Evolutionary conservation across 148 eudicot species (phyloP), one percentile per base, ranked within the genome.

Genomic region (Cornus florida): DNA sequence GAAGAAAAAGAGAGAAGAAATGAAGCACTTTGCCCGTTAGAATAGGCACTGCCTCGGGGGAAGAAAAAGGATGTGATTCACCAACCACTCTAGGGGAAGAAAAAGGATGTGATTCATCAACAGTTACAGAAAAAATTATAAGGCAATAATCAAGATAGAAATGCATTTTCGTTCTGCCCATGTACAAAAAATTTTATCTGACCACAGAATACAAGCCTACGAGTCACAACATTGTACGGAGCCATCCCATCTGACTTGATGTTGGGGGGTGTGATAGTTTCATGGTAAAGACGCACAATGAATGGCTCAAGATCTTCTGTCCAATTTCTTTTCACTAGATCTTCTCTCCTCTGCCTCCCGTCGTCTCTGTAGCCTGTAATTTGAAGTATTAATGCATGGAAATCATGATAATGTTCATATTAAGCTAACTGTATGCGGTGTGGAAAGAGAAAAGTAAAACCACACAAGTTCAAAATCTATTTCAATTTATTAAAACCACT

Each of bases 311-410:
- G 92, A 80, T 90, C 95, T 85, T 82, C 90, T 87, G 19, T 93
- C 95, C 20, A 77, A 75, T 75, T 81, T 92, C 79, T 62, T 89
- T 78, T 93, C 98, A 84, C 90, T 90, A 33, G 91, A 88, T 77
- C 89, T 84, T 83, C 59, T 93, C 74, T 88, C 97, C 72, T 94
- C 98, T 64, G 97, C 98, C 84, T 92, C 97, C 74, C 88, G 81
- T 59, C 97, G 89, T 79, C 91, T 91, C 76, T 92, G 98, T 88
- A 90, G 93, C 89, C 97, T 94, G 86, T 78, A 79, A 79, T 77
- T 74, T 78, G 38, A 41, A 57, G 62, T 1, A 11, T 17, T n/a
- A 62, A 19, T 17, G 66, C n/a, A 57, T 57, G 66, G 8, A 19
- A 62, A 62, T 62, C 24, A 62, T 57, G 3, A 19, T 20, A n/a